phyloP scores from a whole-genome alignment of 2,329 filamentous ascomycete genomes.

The Diaporthe citri region DNA sequence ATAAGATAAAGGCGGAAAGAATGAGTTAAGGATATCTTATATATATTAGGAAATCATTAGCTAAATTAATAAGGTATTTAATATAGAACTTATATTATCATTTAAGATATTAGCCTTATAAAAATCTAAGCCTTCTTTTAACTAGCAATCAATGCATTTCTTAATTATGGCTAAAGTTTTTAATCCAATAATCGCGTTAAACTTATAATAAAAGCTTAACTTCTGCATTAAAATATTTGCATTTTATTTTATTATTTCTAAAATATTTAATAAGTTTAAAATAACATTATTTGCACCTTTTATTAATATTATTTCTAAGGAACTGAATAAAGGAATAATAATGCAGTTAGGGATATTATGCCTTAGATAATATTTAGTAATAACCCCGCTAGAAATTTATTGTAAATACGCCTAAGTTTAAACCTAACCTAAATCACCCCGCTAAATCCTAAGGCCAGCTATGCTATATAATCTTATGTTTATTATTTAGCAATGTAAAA shows the following conservation, averaged over 20 bases:
- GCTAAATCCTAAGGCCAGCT: not conserved
- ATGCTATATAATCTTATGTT: not conserved
- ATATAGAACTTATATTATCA: no score
- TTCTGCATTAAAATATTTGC: not conserved
- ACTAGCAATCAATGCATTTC: not conserved
- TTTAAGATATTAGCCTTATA: not conserved
- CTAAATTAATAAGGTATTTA: not conserved
- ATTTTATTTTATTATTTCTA: not conserved
- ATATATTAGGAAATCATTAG: not conserved
- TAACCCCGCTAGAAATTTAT: not conserved
- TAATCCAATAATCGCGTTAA: not conserved
- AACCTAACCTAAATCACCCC: not conserved
- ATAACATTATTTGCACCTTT: not conserved
- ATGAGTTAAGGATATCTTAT: not conserved
- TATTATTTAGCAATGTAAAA: not conserved
- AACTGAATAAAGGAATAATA: not conserved
- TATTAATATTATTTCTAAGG: not conserved
- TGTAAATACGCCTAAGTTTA: not conserved
- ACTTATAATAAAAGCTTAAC: not conserved
- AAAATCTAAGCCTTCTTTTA: not conserved
- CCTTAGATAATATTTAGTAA: not conserved
- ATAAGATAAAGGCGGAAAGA: not conserved
- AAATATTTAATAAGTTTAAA: not conserved
- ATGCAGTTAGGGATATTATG: not conserved
- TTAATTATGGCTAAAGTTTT: not conserved